Percentiles rank a stretch among this genome's conserved stretches.
phyloP scores from a whole-genome alignment of 2,329 filamentous ascomycete genomes.

The Neonectria hederae region DNA sequence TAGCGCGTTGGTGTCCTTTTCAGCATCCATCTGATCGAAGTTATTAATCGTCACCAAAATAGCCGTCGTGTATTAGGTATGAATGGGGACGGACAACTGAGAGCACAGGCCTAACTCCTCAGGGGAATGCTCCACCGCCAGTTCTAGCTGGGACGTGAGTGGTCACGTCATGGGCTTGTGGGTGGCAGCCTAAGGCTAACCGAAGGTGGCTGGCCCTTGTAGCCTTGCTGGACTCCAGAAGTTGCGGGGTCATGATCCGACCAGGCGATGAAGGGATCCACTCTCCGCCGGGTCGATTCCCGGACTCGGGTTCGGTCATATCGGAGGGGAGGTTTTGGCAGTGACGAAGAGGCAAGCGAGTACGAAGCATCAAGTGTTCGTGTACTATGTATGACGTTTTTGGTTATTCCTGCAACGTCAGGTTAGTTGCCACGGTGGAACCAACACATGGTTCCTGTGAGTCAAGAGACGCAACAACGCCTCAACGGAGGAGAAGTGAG shows the following conservation, averaged over 20 bases:
- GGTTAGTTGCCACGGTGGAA: background rate
- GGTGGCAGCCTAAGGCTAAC: background rate
- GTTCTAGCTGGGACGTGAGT: background rate
- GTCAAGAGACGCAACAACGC: too few species aligned
- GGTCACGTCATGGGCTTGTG: background rate
- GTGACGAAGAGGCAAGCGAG: background rate
- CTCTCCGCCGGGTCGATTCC: background rate
- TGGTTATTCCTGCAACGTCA: background rate
- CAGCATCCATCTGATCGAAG: background rate
- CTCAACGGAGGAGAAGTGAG: background rate
- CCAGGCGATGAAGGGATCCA: background rate
- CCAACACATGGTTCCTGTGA: background rate
- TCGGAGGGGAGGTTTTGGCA: background rate
- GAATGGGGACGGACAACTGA: too few species aligned
- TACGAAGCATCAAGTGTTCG: background rate
- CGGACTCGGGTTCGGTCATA: background rate
- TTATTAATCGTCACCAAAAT: background rate
- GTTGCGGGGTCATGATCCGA: background rate
- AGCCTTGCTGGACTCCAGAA: background rate
- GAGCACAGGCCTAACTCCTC: too few species aligned
- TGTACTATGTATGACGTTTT: background rate
- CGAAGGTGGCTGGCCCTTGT: background rate
- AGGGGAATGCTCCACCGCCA: background rate
- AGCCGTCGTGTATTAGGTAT: background rate
- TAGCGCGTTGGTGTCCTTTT: background rate